A percentile compares a stretch with the other conserved stretches of the same genome.
Conservation (phyloP, 2,329 filamentous ascomycete species). For the Cryphonectria carpinicola region DNA sequence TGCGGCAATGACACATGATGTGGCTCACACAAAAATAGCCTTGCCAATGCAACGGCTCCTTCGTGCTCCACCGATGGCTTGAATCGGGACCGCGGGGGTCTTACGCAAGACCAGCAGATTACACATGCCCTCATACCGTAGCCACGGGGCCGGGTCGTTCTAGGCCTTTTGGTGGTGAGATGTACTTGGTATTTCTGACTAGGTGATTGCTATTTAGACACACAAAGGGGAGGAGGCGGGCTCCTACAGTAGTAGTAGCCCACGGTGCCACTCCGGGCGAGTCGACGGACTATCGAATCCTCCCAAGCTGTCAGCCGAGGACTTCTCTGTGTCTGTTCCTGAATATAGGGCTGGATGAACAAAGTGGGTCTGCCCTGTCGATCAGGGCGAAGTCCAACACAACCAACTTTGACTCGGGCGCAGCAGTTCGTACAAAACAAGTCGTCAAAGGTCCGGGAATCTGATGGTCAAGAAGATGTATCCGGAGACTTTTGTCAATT, state of each 20-base stretch:
- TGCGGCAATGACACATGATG: background rate
- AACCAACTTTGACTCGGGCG: background rate
- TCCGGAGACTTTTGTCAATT: background rate
- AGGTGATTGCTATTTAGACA: constrained; percentile 7
- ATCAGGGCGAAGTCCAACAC: constrained; percentile 14
- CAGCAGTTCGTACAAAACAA: background rate
- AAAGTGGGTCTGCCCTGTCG: constrained; percentile 23
- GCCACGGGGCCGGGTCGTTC: background rate
- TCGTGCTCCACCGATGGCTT: background rate
- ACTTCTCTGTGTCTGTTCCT: constrained; percentile 17
- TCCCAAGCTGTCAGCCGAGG: background rate
- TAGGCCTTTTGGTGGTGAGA: background rate
- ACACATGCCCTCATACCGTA: background rate
- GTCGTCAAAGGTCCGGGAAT: background rate
- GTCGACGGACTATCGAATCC: background rate
- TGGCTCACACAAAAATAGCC: constrained; percentile 14
- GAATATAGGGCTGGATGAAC: constrained; percentile 28
- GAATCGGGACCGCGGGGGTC: background rate
- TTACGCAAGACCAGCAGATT: constrained; percentile 4
- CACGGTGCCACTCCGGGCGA: background rate
- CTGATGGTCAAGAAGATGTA: background rate
- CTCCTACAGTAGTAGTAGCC: background rate
- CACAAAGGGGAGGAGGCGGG: background rate
- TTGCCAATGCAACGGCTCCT: background rate
- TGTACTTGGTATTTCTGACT: background rate